Conservation (phyloP, 2,329 filamentous ascomycete species). For the Diaporthe citriasiana region DNA sequence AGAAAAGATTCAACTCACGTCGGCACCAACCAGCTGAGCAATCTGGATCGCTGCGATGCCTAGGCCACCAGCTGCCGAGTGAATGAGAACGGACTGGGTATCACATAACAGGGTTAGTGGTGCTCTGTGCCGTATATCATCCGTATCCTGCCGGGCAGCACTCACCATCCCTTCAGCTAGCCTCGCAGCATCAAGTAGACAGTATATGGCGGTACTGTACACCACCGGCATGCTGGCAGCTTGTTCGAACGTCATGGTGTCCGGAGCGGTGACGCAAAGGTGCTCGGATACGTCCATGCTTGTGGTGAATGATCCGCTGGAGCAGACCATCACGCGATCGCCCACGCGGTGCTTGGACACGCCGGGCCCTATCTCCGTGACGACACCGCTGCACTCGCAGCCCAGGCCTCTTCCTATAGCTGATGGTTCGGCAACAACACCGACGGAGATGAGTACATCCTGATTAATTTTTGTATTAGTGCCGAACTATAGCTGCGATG, state of each 20-base stretch:
- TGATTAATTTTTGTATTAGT: neutral
- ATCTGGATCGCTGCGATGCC: constrained; percentile 35
- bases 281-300: neutral
- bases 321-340: constrained; percentile 28
- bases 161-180: constrained; percentile 25
- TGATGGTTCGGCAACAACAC: constrained; percentile 2
- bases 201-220: constrained; percentile 30
- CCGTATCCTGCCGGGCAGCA: neutral
- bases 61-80: constrained; percentile 34
- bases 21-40: constrained; percentile 27
- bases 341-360: constrained; percentile 29
- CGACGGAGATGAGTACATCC: constrained; percentile 24
- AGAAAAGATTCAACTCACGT: neutral
- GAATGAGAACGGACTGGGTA: constrained; percentile 25
- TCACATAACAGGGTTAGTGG: neutral
- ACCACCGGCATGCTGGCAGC: constrained; percentile 37
- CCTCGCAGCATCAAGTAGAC: constrained; percentile 8
- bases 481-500: neutral
- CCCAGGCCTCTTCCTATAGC: constrained; percentile 10
- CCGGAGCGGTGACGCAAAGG: constrained; percentile 23
- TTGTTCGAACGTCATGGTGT: constrained; percentile 31
- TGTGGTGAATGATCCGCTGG: constrained; percentile 12
- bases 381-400: constrained; percentile 21
- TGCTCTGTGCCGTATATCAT: neutral
- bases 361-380: constrained; percentile 37